Base-by-base conservation (phyloP, 352 stramenopile species). In the Phytophthora aleatoria region DNA sequence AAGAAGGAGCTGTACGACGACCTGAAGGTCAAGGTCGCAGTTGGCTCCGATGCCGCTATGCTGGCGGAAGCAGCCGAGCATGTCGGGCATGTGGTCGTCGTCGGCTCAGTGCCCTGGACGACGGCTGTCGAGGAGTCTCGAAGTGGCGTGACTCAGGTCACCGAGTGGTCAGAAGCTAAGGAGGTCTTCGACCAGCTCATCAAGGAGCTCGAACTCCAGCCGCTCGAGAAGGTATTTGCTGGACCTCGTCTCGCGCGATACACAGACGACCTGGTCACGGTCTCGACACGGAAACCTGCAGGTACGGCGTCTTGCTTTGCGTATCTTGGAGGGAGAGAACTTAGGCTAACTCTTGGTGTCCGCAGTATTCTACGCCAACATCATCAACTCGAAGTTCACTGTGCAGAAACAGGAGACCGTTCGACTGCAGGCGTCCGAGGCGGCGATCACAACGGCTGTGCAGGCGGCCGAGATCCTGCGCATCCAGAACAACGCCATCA, bases 301-400 rank as follows among this genome's bases (percentile, higher is more conserved):
- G 77, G 84, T 91, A 71, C 8, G 61, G 35, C 52, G 13, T 30
- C 15, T 45, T 44, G 42, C 42, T 52, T 50, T 16, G 8, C n/a
- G 13, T 59, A 24, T 9, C 6, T 52, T 24, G 11, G 13, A 36
- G 27, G 2, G 15, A 39, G 7, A 16, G 13, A 13, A 11, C 8
- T 13, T 26, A 59, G 24, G n/a, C 63, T 71, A 62, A 71, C 28
- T 2, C 9, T 33, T 50, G n/a, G 26, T 41, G 39, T 31, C 27
- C 26, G 33, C 50, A 91, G 84, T 78, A 39, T 92, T 93, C 65
- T 93, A 93, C 55, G 85, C 81, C 16, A 91, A 85, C 56, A 85
- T 92, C 53, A 86, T 93, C 63, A 90, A 76, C 62, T 89, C 79
- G 53, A 93, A 93, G 71, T 91, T 93, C 50, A 74, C 67, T 36